A percentile compares a stretch with the other conserved stretches of the same genome.
These are phyloP conservation scores for Exophiala bonariae DNA, from an alignment of 2,329 filamentous ascomycete species.

Conservation along the genomic window DNA sequence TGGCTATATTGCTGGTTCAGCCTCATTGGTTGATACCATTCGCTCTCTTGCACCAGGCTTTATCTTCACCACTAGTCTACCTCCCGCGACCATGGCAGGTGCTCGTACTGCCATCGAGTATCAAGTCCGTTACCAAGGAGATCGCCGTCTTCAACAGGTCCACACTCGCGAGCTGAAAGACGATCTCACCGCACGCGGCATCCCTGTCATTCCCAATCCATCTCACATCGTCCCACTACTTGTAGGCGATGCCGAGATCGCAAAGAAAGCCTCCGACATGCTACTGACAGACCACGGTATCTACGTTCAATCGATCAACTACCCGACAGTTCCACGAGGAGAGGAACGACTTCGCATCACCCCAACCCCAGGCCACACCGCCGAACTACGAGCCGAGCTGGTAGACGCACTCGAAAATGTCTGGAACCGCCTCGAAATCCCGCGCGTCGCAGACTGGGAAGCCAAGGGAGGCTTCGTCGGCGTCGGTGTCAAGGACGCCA, in stretches of 20 bases:
- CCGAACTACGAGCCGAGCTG: slow-evolving; percentile 81
- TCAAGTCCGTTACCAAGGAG: slow-evolving; percentile 79
- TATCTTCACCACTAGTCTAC: slow-evolving; percentile 97
- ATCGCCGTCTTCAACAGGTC: slow-evolving; percentile 89
- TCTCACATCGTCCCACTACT: slow-evolving; percentile 94
- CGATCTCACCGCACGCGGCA: slow-evolving; percentile 73
- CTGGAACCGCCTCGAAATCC: slow-evolving; percentile 85
- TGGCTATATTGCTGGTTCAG: slow-evolving; percentile 91
- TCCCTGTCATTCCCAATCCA: slow-evolving; percentile 96
- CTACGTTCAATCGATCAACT: slow-evolving; percentile 99
- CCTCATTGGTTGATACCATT: slow-evolving; percentile 85
- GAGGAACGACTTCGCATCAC: slow-evolving; percentile 96
- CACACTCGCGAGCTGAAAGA: slow-evolving; percentile 95
- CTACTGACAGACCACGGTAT: slow-evolving; percentile 87
- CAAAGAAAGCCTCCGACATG: slow-evolving; percentile 89
- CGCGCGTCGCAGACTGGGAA: slow-evolving; percentile 90
- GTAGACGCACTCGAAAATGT: slow-evolving; percentile 81
- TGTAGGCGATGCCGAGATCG: slow-evolving; percentile 89
- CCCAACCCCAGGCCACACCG: slow-evolving; percentile 87
- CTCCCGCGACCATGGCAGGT: slow-evolving; percentile 94
- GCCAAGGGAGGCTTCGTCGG: slow-evolving; percentile 90
- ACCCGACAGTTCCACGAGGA: slow-evolving; percentile 96
- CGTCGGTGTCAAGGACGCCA: slow-evolving; percentile 71
- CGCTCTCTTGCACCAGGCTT: slow-evolving; percentile 94
- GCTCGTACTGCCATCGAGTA: slow-evolving; percentile 91